Evolutionary conservation across 768 basidiomycete species (phyloP), one percentile per base, ranked within the genome.

Genomic region (Phylloporus arenicola): DNA sequence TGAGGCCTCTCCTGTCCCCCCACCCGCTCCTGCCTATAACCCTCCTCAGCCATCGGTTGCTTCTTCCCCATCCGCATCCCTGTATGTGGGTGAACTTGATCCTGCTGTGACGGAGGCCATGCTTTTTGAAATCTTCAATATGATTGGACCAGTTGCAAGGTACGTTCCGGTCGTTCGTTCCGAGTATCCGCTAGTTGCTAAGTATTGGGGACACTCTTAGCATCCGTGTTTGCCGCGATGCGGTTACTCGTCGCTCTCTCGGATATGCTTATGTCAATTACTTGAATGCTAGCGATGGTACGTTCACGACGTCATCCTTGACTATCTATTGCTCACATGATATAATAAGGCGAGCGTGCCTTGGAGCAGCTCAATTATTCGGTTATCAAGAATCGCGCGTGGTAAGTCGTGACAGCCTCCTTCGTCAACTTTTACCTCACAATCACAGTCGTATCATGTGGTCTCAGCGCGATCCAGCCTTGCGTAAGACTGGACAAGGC

Each of bases 241-340:
- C 96, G 59, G 96, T 99, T 64, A 99, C 96, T 57, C 91, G 96
- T 75, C 93, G 96, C 62, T 98, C 96, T 47, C 88, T 99, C 68
- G 96, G 96, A 49, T 99, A 99, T 76, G 96, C 96, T 55, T 99
- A 99, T 68, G 95, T 99, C 70, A 99, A 99, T 78, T 99, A 96
- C 71, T 82, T 99, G 69, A 96, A 97, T 69, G 77, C 92, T 40
- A 80, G 72, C 53, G 96, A 99, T 78, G 96, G 95, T 88, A 63
- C 54, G 81, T 75, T 5, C 40, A 45, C 47, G 5, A 30, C 24
- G 27, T 24, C 12, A 24, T 12, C 38, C 14, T 24, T 10, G 27
- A 12, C 11, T 16, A 11, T 39, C 19, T 45, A 31, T 43, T 17
- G 38, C 51, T 48, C 42, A 51, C 44, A 39, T 35, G 39, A 25